Conservation (phyloP, 768 basidiomycete species). For the Leccinum subgranulosum region DNA sequence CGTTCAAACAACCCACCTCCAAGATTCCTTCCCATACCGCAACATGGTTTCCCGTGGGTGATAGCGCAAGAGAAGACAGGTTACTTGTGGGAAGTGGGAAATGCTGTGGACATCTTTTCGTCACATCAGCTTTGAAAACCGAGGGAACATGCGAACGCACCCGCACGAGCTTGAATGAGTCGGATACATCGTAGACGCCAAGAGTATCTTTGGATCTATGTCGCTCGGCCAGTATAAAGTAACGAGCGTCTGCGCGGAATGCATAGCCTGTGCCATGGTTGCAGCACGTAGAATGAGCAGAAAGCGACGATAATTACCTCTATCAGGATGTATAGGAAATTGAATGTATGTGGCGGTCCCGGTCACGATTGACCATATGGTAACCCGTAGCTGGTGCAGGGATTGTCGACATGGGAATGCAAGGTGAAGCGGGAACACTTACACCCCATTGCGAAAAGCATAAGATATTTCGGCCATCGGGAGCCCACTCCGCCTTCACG, state of each 20-base stretch:
- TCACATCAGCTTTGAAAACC: slow-evolving; percentile 16
- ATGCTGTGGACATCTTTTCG: slow-evolving; percentile 50
- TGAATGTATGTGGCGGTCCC: slow-evolving; percentile 82
- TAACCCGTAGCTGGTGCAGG: slow-evolving; percentile 66
- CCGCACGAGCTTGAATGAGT: slow-evolving; percentile 68
- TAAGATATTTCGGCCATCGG: slow-evolving; percentile 75
- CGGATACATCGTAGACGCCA: slow-evolving; percentile 75
- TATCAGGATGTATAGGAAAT: slow-evolving; percentile 77
- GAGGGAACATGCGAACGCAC: slow-evolving; percentile 35
- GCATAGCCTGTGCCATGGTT: slow-evolving; percentile 54
- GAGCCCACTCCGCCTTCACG: slow-evolving; percentile 86
- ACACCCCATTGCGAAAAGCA: slow-evolving; percentile 96
- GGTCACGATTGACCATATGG: slow-evolving; percentile 79
- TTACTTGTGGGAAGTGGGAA: slow-evolving; percentile 77
- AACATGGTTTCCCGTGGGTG: slow-evolving; percentile 71
- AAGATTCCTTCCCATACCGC: slow-evolving; percentile 83
- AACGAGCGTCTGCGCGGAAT: slow-evolving; percentile 77
- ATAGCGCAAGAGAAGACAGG: slow-evolving; percentile 67
- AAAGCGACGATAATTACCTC: slow-evolving; percentile 47
- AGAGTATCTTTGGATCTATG: slow-evolving; percentile 88
- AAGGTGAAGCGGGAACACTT: slow-evolving; percentile 36
- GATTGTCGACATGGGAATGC: slow-evolving; percentile 1
- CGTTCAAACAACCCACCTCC: slow-evolving; percentile 52
- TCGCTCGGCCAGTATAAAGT: slow-evolving; percentile 82
- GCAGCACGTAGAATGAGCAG: background rate